Conservation (phyloP, 768 basidiomycete species). For the Ramaria sp. region DNA sequence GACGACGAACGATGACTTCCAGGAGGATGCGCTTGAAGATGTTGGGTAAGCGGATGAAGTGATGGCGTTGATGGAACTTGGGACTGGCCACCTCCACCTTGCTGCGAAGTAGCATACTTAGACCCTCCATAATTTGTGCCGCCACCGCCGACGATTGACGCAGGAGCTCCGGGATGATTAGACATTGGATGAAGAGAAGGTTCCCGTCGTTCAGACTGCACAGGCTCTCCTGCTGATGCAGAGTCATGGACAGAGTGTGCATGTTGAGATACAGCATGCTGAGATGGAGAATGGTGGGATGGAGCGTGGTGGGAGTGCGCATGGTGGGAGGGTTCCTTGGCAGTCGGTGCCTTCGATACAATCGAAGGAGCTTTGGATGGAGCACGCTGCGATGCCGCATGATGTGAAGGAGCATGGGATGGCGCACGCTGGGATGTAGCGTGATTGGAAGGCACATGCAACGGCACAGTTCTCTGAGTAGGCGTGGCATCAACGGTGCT, state of each 20-base stretch:
- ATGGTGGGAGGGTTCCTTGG: neutral
- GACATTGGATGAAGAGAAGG: conserved; percentile 7
- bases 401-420: neutral
- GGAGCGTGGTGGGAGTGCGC: neutral
- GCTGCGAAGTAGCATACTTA: conserved; percentile 5
- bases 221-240: neutral
- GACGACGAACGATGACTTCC: conserved; percentile 5
- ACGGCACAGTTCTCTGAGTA: neutral
- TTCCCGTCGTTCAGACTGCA: conserved; percentile 1
- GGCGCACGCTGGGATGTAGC: neutral
- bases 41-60: conserved; percentile 8
- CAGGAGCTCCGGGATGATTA: conserved; percentile 1
- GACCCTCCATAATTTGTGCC: conserved; percentile 8
- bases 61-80: conserved; percentile 2
- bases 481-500: neutral
- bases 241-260: neutral
- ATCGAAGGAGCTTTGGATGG: neutral
- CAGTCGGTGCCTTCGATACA: neutral
- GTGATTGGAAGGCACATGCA: conserved; percentile 1
- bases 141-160: neutral
- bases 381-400: conserved; percentile 1
- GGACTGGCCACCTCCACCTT: neutral
- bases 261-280: neutral
- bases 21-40: conserved; percentile 7
- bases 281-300: neutral